These are phyloP conservation scores for Cystofilobasidium ferigula DNA, from an alignment of 768 basidiomycete genomes.

Conservation along the genomic window DNA sequence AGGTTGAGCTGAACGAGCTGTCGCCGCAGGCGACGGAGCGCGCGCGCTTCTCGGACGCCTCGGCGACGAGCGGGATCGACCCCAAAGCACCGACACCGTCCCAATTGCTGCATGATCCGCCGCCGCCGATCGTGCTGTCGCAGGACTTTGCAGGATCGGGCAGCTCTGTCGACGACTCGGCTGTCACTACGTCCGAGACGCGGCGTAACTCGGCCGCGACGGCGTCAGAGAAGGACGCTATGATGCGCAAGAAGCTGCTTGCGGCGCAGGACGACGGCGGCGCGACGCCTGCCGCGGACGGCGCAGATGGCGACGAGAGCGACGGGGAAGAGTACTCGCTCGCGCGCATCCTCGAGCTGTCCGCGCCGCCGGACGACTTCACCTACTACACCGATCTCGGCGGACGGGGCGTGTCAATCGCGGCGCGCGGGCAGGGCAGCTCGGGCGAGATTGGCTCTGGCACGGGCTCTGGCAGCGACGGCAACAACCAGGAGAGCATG, in stretches of 20 bases:
- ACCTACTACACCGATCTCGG: neutral
- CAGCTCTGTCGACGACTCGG: neutral
- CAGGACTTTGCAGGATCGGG: neutral
- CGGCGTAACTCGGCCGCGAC: neutral
- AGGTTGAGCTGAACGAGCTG: neutral
- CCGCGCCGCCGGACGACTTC: constrained; percentile 6
- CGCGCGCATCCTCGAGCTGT: constrained; percentile 16
- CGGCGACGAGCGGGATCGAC: neutral
- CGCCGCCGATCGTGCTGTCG: neutral
- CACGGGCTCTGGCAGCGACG: constrained; percentile 13
- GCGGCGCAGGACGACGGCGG: neutral
- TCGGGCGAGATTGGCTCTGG: neutral
- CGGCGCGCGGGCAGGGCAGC: neutral
- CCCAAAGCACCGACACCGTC: neutral
- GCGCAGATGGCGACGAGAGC: constrained; percentile 17
- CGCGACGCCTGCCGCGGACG: neutral
- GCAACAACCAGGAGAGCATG: constrained; percentile 32
- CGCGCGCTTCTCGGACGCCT: neutral
- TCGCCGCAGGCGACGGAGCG: neutral
- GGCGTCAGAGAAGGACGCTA: neutral
- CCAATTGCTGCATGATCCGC: neutral
- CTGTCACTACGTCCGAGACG: neutral
- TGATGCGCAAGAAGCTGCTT: neutral
- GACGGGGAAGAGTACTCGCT: constrained; percentile 12
- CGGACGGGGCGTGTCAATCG: neutral